Conservation (phyloP, 192 early-diverging fungal genomes). For the Linnemannia zychae region DNA sequence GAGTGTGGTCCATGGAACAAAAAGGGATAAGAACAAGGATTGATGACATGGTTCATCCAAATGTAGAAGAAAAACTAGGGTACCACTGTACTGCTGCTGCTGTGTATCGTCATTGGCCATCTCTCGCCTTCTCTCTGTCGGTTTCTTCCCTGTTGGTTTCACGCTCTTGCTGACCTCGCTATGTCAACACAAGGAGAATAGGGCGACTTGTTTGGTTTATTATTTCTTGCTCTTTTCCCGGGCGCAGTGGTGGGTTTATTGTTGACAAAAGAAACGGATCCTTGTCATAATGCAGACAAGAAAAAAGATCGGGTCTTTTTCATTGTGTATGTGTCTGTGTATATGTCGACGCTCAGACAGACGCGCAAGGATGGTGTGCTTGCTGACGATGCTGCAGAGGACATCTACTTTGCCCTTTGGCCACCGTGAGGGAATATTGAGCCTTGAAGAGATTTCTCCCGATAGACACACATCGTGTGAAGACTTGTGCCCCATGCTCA, state of each 20-base stretch:
- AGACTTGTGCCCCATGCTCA: background rate
- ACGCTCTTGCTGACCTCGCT: background rate
- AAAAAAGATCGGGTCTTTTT: background rate
- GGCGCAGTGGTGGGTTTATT: background rate
- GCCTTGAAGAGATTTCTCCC: background rate
- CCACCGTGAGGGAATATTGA: conserved; percentile 5
- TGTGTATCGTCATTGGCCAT: background rate
- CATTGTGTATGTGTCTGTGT: background rate
- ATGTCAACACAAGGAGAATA: background rate
- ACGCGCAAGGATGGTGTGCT: background rate
- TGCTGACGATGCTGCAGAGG: background rate
- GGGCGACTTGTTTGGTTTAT: background rate
- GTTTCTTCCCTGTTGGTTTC: conserved; percentile 1
- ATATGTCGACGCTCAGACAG: background rate
- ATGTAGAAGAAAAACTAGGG: background rate
- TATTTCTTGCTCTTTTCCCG: background rate
- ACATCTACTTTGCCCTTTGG: background rate
- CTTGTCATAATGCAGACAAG: background rate
- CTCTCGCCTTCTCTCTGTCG: background rate
- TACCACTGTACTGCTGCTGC: background rate
- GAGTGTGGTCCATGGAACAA: background rate
- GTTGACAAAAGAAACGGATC: background rate
- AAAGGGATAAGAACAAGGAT: background rate
- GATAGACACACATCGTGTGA: background rate
- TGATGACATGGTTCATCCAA: background rate